Conservation (phyloP, 306 rosid genomes). For the Begonia loranthoides region DNA sequence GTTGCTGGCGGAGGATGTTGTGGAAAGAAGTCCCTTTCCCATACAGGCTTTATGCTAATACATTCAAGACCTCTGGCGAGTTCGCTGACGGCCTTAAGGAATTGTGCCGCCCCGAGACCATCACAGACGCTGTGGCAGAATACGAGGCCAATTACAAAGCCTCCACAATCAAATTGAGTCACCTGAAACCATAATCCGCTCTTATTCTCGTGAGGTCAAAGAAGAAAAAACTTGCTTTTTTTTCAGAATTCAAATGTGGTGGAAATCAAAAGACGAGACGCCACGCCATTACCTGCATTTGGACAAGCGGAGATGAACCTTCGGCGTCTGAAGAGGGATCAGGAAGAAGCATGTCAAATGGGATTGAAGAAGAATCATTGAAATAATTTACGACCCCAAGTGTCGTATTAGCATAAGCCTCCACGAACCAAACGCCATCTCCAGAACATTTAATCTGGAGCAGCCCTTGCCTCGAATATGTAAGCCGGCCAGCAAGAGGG, state of each 20-base stretch:
- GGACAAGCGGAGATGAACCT: constrained; percentile 32
- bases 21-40: constrained; percentile 45
- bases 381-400: constrained; percentile 36
- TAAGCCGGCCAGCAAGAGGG: constrained; percentile 62
- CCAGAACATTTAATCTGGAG: constrained; percentile 44
- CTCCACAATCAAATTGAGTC: constrained; percentile 58
- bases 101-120: constrained; percentile 84
- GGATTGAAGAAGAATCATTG: constrained; percentile 24
- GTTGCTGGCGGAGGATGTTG: neutral
- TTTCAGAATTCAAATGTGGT: no score
- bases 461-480: constrained; percentile 6
- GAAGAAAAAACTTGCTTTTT: no score
- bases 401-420: constrained; percentile 36
- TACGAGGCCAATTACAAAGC: constrained; percentile 61
- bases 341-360: constrained; percentile 42
- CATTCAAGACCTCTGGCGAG: constrained; percentile 33
- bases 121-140: constrained; percentile 68
- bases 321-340: constrained; percentile 15
- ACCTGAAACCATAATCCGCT: constrained; percentile 22
- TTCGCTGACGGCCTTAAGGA: constrained; percentile 63
- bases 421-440: constrained; percentile 51
- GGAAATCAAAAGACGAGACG: no score
- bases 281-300: constrained; percentile 37
- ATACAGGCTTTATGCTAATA: constrained; percentile 35
- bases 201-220: no score